A percentile compares a stretch with the other conserved stretches of the same genome.
Conservation (phyloP, 106 monocot species). For the Acanthochlamys bracteata region DNA sequence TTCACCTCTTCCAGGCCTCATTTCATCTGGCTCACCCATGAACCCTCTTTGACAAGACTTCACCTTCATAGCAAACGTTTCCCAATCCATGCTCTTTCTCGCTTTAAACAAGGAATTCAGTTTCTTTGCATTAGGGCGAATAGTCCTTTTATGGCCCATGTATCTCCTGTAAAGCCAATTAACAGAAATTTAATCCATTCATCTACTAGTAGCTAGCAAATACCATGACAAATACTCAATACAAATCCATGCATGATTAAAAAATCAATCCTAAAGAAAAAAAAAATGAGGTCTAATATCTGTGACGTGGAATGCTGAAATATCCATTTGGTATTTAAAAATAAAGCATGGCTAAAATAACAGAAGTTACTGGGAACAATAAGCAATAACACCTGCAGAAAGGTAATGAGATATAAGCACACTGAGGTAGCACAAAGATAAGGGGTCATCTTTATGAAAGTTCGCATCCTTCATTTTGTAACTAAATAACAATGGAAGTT, state of each 20-base stretch:
- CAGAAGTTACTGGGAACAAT: too few relatives aligned
- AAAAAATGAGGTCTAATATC: background rate
- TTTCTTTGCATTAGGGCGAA: constrained; percentile 85
- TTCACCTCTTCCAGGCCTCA: constrained; percentile 74
- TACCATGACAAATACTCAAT: too few relatives aligned
- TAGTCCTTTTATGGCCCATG: constrained; percentile 89
- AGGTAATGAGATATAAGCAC: too few relatives aligned
- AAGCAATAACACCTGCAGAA: too few relatives aligned
- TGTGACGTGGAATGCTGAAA: background rate
- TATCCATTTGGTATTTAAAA: background rate
- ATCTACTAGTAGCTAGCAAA: too few relatives aligned
- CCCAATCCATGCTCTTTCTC: constrained; percentile 47
- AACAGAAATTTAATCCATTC: background rate
- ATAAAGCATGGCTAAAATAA: background rate
- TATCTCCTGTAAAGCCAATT: constrained; percentile 53
- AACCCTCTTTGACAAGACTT: constrained; percentile 62
- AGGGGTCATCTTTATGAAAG: too few relatives aligned
- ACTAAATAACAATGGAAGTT: too few relatives aligned
- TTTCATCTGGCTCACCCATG: constrained; percentile 91
- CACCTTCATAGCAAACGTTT: constrained; percentile 50
- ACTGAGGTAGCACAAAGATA: too few relatives aligned
- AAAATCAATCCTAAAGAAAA: background rate
- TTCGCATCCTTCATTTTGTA: too few relatives aligned
- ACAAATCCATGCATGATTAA: background rate
- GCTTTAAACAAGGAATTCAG: constrained; percentile 57